Base-by-base conservation (phyloP, 2,329 filamentous ascomycete genomes). In the Fusarium agapanthi region DNA sequence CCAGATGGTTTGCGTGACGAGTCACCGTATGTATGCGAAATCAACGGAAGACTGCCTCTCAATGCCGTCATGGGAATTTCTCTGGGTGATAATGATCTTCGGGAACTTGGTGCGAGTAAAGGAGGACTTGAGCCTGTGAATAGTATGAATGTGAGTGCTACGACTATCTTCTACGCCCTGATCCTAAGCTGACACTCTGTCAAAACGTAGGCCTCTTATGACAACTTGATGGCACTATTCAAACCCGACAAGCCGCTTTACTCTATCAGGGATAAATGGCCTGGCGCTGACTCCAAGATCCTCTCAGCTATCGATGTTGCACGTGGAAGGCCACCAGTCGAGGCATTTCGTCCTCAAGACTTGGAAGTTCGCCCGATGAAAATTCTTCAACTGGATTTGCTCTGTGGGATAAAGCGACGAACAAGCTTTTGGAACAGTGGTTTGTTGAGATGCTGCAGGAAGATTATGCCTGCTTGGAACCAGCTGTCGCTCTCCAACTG, bases 371-470 rank as follows among this genome's bases (percentile, higher is more conserved):
- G 64, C 18, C 51, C 65, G 41, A 71, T 32, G 37, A 30, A 6
- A 30, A 11, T 7, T 72, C 68, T 3, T 9, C 55, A 0, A 65
- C 45, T 4, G 68, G 69, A 22, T 43, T 47, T 5, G 3, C 62
- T 1, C 45, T 72, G 1, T 72, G 63, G 63, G 50, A 72, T 12
- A 54, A 55, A 14, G 24, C 32, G 2, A 51, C 54, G 3, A 24
- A 65, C 5, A 45, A 3, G 1, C 50, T 34, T 16, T n/a, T 72
- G 30, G 34, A 50, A 3, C 69, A 72, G 12, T 72, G 69, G 69
- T 38, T 59, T 24, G 51, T 54, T 16, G 69, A 72, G 26, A 72
- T 72, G 69, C 6, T 65, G 2, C 69, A 72, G 4, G 68, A 71
- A 2, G 69, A 72, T 15, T 72, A 67, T 38, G 51, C 51, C 14